Base-by-base conservation (phyloP, 2,329 filamentous ascomycete genomes). In the Colletotrichum shisoi region DNA sequence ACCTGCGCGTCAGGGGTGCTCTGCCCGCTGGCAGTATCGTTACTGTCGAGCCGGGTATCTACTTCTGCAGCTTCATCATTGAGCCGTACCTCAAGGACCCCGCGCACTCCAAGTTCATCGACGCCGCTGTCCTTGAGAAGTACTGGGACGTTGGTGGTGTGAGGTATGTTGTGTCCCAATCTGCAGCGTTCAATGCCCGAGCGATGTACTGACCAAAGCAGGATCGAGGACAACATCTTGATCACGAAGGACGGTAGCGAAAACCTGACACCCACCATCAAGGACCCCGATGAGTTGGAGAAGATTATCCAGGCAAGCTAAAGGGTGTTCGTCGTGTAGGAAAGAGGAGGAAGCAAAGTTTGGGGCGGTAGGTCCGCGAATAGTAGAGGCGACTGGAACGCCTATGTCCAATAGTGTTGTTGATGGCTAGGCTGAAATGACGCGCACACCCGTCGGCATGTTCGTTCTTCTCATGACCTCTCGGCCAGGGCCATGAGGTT, bases 11-110 rank as follows among this genome's bases (percentile, higher is more conserved):
- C 45, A 83, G 95, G 60, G 90, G 91, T 13, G 84, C 80, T 24
- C 78, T 97, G 54, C 92, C 93, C 0, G 89, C 88, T 0, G 90
- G 69, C 8, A 90, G 90, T 57, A 92, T 99, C 27, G 89, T 99
- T 60, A 99, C 95, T 0, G 94, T 98, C 45, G 95, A 99, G 81
- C 95, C 95, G 13, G 95, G 95, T 54, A 89, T 94, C 70, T 97
- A 97, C 80, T 97, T 97, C 78, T 96, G 92, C 79, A 86, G 87
- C 21, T 97, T 94, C 75, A 96, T 96, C 70, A 91, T 97, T 69
- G 86, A 90, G 51, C 91, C 93, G 0, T 95, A 91, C 75, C 82
- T 96, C 13, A 83, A 88, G 54, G 88, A 93, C 70, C 87, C 90
- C 0, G 85, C 87, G 54, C 88, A 94, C 73, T 84, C 86, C 61